Evolutionary conservation across 2,329 filamentous ascomycete species (phyloP).

Genomic region (Pseudocercospora musae): DNA sequence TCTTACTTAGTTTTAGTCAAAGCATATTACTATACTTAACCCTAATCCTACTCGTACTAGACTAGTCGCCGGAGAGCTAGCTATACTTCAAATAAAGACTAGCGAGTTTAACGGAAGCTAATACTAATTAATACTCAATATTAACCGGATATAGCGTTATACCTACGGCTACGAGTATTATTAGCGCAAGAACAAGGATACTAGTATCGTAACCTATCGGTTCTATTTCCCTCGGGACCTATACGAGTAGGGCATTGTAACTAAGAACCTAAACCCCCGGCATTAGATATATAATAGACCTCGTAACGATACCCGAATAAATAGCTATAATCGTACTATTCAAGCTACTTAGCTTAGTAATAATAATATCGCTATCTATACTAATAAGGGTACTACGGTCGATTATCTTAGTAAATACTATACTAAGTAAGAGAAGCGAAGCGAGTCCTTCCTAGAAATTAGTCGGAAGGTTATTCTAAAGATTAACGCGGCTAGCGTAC

Average conservation of each 20-base stretch:
- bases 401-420: not conserved
- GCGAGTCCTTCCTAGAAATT: too few relatives aligned
- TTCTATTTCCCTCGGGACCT: not conserved
- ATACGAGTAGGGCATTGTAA: not conserved
- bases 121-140: not conserved
- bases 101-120: too few relatives aligned
- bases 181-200: not conserved
- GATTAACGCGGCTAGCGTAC: too few relatives aligned
- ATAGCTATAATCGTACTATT: not conserved
- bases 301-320: not conserved
- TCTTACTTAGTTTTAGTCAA: not conserved
- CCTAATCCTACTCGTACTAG: not conserved
- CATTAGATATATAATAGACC: not conserved
- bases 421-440: not conserved
- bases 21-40: not conserved
- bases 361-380: not conserved
- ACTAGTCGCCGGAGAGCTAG: not conserved
- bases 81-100: not conserved
- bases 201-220: not conserved
- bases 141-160: not conserved
- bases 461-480: too few relatives aligned
- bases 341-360: not conserved
- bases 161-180: not conserved
- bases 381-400: not conserved
- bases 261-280: not conserved